A percentile compares a stretch with the other conserved stretches of the same genome.
phyloP scores from a whole-genome alignment of 495 filamentous ascomycete species.

The Bombardia bombarda region DNA sequence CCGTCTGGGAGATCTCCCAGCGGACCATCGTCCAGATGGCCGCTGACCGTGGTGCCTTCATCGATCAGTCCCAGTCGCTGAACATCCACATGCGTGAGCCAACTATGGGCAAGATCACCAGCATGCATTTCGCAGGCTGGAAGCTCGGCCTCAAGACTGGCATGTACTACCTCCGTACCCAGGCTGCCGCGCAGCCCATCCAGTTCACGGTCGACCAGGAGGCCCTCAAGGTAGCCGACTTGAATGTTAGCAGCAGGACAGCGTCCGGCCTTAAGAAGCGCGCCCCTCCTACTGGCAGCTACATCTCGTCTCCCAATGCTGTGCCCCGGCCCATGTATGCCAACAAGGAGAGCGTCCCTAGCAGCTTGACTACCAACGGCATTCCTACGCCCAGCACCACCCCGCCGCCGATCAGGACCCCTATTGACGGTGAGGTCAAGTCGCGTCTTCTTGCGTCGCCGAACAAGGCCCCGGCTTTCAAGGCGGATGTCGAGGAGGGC shows the following conservation, averaged over 20 bases:
- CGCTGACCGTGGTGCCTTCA: conserved; percentile 94
- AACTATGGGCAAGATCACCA: conserved; percentile 98
- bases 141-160: conserved; percentile 98
- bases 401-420: conserved; percentile 43
- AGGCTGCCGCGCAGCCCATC: conserved; percentile 92
- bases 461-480: conserved; percentile 48
- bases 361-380: conserved; percentile 37
- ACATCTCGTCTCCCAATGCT: conserved; percentile 35
- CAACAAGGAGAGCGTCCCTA: conserved; percentile 32
- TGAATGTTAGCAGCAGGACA: conserved; percentile 59
- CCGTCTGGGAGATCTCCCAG: conserved; percentile 99
- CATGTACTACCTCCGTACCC: conserved; percentile 99
- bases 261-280: conserved; percentile 63
- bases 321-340: conserved; percentile 34
- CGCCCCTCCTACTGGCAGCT: conserved; percentile 45
- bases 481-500: conserved; percentile 61
- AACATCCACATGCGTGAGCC: conserved; percentile 99
- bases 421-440: conserved; percentile 29
- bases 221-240: conserved; percentile 82
- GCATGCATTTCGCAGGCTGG: conserved; percentile 99
- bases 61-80: conserved; percentile 96
- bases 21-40: conserved; percentile 94
- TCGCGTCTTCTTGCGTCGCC: conserved; percentile 33
- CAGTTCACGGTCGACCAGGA: conserved; percentile 99
- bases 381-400: conserved; percentile 54